Evolutionary conservation across 1,284 basidiomycete species (phyloP).

Genomic region (Mycosarcoma maydis): DNA sequence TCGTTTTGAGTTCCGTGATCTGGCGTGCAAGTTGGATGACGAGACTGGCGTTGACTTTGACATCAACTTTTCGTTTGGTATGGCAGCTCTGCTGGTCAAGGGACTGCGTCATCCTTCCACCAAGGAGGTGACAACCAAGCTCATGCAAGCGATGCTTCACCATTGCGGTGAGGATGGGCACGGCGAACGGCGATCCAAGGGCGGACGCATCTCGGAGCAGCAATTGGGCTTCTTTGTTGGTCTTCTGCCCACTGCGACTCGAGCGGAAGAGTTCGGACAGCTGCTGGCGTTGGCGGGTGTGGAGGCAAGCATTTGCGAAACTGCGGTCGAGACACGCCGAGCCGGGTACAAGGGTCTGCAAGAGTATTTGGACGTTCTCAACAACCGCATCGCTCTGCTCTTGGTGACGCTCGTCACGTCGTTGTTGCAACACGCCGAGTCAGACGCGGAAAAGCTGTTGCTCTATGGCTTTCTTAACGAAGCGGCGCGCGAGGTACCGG

Average conservation of each 20-base stretch:
- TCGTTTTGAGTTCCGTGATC: conserved; percentile 57
- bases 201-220: conserved; percentile 45
- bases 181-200: conserved; percentile 30
- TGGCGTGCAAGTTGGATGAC: conserved; percentile 58
- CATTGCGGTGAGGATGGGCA: conserved; percentile 46
- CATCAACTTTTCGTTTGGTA: conserved; percentile 61
- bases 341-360: conserved; percentile 43
- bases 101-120: conserved; percentile 60
- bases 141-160: conserved; percentile 55
- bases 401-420: conserved; percentile 56
- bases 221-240: conserved; percentile 62
- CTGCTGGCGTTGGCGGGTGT: conserved; percentile 53
- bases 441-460: conserved; percentile 53
- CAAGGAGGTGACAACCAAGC: conserved; percentile 51
- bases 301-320: conserved; percentile 23
- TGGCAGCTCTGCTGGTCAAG: conserved; percentile 61
- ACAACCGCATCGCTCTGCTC: conserved; percentile 60
- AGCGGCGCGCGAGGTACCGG: conserved; percentile 52
- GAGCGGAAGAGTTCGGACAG: conserved; percentile 56
- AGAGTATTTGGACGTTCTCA: conserved; percentile 48
- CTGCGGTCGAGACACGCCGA: conserved; percentile 43
- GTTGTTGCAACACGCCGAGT: conserved; percentile 57
- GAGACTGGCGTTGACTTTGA: conserved; percentile 64
- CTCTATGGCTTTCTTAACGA: conserved; percentile 60
- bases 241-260: conserved; percentile 54